Conservation (phyloP, 441 rosid genomes). For the Caryocar brasiliense region DNA sequence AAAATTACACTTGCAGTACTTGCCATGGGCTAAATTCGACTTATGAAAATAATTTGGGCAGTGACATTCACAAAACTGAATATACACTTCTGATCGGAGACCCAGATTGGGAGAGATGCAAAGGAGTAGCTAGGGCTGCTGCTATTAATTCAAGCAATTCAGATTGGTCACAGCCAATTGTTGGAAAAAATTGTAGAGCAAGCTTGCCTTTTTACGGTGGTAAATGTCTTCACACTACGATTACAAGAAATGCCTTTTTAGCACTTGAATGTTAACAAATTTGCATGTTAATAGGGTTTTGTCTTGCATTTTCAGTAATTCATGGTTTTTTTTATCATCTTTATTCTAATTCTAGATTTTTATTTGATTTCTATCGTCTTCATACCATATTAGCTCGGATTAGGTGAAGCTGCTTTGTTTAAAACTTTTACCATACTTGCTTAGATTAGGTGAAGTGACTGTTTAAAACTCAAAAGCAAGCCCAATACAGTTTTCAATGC, state of each 20-base stretch:
- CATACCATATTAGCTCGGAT: no score
- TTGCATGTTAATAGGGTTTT: no score
- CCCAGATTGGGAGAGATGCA: slow-evolving; percentile 45
- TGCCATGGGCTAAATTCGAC: slow-evolving; percentile 12
- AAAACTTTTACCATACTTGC: no score
- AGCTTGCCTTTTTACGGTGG: slow-evolving; percentile 18
- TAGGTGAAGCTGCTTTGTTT: no score
- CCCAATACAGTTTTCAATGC: no score
- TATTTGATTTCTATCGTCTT: no score
- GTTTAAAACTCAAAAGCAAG: no score
- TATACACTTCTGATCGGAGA: slow-evolving; percentile 31
- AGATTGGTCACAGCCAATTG: slow-evolving; percentile 11
- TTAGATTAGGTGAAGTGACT: no score
- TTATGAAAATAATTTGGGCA: slow-evolving; percentile 4
- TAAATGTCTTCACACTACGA: slow-evolving; percentile 12
- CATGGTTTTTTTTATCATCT: no score
- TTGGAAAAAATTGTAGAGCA: slow-evolving; percentile 22
- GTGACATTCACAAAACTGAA: slow-evolving; percentile 8
- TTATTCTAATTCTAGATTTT: no score
- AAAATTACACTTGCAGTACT: slow-evolving; percentile 34
- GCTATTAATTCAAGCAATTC: slow-evolving; percentile 35
- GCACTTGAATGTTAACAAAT: no score
- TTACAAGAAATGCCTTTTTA: neutral
- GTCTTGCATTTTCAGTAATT: no score
- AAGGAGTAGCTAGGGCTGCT: slow-evolving; percentile 31